Base-by-base conservation (phyloP, 2,329 filamentous ascomycete genomes). In the Dactylellina leptospora region DNA sequence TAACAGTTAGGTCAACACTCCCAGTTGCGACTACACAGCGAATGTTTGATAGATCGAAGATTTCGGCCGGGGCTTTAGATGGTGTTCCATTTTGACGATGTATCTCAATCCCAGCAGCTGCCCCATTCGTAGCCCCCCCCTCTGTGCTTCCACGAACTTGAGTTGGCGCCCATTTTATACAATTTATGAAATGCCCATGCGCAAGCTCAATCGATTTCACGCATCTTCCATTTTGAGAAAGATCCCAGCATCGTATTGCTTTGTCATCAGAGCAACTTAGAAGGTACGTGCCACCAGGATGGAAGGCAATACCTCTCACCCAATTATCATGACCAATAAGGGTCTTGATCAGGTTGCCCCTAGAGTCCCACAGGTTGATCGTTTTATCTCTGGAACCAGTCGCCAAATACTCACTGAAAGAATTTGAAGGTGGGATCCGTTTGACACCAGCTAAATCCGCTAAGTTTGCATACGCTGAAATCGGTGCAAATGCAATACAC, bases 241-340 rank as follows among this genome's bases (percentile, higher is more conserved):
- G 82, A 81, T 97, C 93, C 93, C 93, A 97, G 82, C 93, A 97
- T 61, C 93, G 85, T 70, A 97, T 84, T 3, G 91, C 93, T 82
- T 95, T 96, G 81, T 97, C 93, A 79, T 97, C 93, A 13, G 89
- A 86, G 18, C 90, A 91, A 4, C 89, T 93, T 4, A 97, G 81
- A 0, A 97, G 84, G 77, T 95, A 97, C 80, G 93, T 96, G 44
- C 93, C 93, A 6, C 91, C 90, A 0, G 93, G 93, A 77, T 97
- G 93, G 79, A 96, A 97, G 8, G 92, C 87, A 4, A 97, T 81
- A 0, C 86, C 90, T 28, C 92, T 87, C 6, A 97, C 87, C 93
- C 93, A 97, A 79, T 97, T 97, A 79, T 97, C 93, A 78, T 97
- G 93, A 1, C 93, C 93, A 0, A 87, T 82, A 1, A 97, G 83